Evolutionary conservation across 2,329 filamentous ascomycete genomes (phyloP), one percentile per base, ranked within the genome.

Genomic region (Hymenoscyphus infarciens): DNA sequence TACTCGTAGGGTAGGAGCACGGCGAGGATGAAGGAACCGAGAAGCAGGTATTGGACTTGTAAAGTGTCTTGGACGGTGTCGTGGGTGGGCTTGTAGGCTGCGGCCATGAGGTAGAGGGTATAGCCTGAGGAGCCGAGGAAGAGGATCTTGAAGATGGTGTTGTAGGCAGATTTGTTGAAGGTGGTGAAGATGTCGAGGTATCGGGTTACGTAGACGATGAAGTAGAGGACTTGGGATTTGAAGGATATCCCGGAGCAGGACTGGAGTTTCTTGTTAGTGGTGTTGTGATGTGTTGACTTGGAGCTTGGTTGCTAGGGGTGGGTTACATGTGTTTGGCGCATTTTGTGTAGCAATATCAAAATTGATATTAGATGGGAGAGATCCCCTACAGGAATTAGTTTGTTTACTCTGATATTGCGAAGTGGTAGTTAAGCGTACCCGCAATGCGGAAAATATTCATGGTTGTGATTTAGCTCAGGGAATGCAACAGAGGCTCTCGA

Each of bases 211-310:
- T 99, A 99, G 72, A 99, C 95, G 54, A 97, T 80, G 70, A 98
- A 82, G 79, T 99, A 99, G 62, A 99, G 84, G 58, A 88, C 91
- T 83, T 99, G 95, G 66, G 94, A 97, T 77, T 99, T 99, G 85
- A 99, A 98, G 16, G 95, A 99, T 78, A 99, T 94, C 71, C 95
- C 95, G 52, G 94, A 89, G 76, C 93, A 97, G 82, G 93, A 97
- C 94, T 97, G 75, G n/a, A 61, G 25, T 27, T 56, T 33, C 71
- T 64, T 71, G 64, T 35, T 38, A 39, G 66, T 70, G 57, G 69
- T 66, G 55, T n/a, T n/a, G n/a, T n/a, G n/a, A n/a, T n/a, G n/a
- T n/a, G n/a, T 56, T 39, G 19, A 59, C 49, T 49, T 38, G 45
- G 15, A 22, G 29, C 3, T 31, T 56, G 49, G 25, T 7, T 27